Base-by-base conservation (phyloP, 208 protist genomes). In the Trypanosomatidae sp. region DNA sequence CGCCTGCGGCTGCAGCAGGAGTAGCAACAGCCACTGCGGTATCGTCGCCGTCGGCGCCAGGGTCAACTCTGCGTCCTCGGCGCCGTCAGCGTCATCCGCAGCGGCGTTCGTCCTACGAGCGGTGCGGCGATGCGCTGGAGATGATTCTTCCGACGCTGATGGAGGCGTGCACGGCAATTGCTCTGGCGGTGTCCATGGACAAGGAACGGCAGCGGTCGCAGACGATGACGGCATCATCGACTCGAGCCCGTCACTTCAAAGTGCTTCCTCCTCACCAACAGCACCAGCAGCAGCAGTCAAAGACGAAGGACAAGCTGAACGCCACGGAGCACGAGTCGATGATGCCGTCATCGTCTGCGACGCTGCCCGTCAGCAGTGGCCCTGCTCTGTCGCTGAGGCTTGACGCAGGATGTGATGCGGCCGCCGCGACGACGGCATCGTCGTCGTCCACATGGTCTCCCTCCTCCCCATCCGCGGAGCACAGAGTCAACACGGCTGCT, bases 81-180 rank as follows among this genome's bases (percentile, higher is more conserved):
- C 75, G 69, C 52, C 76, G 76, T 58, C 76, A 71, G 28, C 76
- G 71, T 53, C 72, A 71, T 2, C 50, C 69, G 55, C 75, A 71
- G 46, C 75, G 69, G 9, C 75, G 75, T 25, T 74, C 75, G 43
- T 43, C 69, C 1, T 79, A 79, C 53, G 75, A 79, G 62, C 75
- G 69, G 25, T 79, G 75, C 69, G 75, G 75, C 13, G 69, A 82
- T 56, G 77, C 73, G 30, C 62, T 83, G 25, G 73, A 83, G 47
- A 17, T 64, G 8, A 81, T 84, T 22, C 44, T 84, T 25, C 80
- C 80, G 1, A 84, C 77, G 39, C 56, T 81, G 69, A 70, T 84
- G 33, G 80, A 84, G 66, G 73, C 76, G 12, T 71, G 66, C 28
- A 65, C 60, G 52, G 67, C 77, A 6, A 62, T 73, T 22, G 71